phyloP scores from a whole-genome alignment of 768 basidiomycete genomes.

The Termitomyces sp. region DNA sequence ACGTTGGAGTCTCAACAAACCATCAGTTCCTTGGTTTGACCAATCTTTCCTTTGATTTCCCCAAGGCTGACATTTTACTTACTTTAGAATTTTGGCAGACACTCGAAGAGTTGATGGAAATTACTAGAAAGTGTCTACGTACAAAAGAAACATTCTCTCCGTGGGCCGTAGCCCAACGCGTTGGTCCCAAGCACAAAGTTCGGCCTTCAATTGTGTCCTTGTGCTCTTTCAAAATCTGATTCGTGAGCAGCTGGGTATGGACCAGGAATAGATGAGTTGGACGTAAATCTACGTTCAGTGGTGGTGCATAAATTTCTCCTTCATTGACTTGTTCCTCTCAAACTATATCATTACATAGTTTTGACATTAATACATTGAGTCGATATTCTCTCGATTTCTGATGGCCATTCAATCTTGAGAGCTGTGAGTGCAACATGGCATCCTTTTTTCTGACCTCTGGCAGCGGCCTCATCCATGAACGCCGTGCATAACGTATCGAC shows the following conservation, averaged over 20 bases:
- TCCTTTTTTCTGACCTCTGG: too few relatives aligned
- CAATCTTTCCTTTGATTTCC: background rate
- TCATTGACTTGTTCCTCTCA: background rate
- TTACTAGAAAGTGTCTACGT: background rate
- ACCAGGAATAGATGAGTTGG: background rate
- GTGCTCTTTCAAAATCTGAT: background rate
- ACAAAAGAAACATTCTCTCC: background rate
- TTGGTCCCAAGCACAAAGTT: background rate
- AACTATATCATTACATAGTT: background rate
- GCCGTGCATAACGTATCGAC: too few relatives aligned
- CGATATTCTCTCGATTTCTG: too few relatives aligned
- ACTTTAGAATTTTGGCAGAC: background rate
- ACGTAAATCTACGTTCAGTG: background rate
- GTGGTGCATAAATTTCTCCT: background rate
- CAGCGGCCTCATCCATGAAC: too few relatives aligned
- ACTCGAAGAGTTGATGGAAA: background rate
- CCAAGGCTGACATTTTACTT: background rate
- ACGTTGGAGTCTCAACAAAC: background rate
- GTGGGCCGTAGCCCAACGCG: background rate
- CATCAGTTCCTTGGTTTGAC: background rate
- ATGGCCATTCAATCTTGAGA: too few relatives aligned
- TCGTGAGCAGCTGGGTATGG: background rate
- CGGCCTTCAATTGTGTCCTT: background rate
- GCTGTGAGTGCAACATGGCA: too few relatives aligned
- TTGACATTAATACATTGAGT: too few relatives aligned